Percentiles rank a stretch among this genome's conserved stretches.
phyloP scores from a whole-genome alignment of 306 rosid genomes.

The Trifolium dubium region DNA sequence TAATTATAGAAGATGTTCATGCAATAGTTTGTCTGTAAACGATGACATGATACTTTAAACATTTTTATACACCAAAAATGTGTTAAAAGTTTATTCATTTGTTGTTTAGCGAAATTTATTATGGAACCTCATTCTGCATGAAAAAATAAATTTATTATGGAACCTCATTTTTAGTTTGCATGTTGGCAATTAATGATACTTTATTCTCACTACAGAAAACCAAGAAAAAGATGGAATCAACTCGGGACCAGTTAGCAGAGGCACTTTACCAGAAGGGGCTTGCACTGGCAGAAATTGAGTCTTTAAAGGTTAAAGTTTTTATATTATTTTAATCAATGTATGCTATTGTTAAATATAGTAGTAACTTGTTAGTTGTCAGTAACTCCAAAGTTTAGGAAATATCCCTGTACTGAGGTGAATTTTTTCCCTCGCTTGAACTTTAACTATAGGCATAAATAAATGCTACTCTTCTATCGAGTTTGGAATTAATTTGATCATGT shows the following conservation, averaged over 20 bases:
- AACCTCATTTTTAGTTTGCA: slow-evolving; percentile 22
- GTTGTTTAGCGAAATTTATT: slow-evolving; percentile 12
- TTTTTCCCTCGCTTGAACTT: neutral
- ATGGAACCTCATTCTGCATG: neutral
- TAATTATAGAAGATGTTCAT: slow-evolving; percentile 20
- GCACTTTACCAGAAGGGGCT: slow-evolving; percentile 92
- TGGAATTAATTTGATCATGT: slow-evolving; percentile 14
- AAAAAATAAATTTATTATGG: slow-evolving; percentile 4
- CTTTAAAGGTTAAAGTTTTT: slow-evolving; percentile 66
- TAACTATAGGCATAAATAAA: slow-evolving; percentile 13
- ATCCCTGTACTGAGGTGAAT: slow-evolving; percentile 10
- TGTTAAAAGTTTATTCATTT: slow-evolving; percentile 11
- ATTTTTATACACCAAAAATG: neutral
- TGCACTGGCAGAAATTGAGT: slow-evolving; percentile 71
- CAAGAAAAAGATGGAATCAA: slow-evolving; percentile 84
- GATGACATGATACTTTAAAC: slow-evolving; percentile 20
- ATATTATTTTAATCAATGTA: slow-evolving; percentile 31
- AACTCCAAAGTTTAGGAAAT: slow-evolving; percentile 28
- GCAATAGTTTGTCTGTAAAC: slow-evolving; percentile 18
- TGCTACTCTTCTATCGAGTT: slow-evolving; percentile 2
- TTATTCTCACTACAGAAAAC: slow-evolving; percentile 53
- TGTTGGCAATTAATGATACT: slow-evolving; percentile 27
- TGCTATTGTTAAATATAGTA: neutral
- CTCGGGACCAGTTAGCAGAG: slow-evolving; percentile 85
- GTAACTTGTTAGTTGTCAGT: neutral